Percentiles rank a stretch among this genome's conserved stretches.
These are phyloP conservation scores for Trypethelium eluteriae DNA, from an alignment of 495 filamentous ascomycete genomes.

Conservation along the genomic window DNA sequence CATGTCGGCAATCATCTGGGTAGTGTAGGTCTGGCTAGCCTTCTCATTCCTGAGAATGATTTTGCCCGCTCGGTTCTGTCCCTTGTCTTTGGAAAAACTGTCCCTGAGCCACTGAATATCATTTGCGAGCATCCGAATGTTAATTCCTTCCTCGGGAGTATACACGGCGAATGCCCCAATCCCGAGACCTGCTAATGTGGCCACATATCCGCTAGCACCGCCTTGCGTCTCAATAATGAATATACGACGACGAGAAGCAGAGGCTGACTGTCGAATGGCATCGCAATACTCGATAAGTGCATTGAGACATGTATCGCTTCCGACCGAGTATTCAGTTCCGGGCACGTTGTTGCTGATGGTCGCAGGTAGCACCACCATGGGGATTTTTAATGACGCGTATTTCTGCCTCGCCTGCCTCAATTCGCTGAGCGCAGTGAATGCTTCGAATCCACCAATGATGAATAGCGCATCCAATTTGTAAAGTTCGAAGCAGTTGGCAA, in stretches of 20 bases:
- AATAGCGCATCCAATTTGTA: slow-evolving; percentile 89
- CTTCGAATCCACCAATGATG: slow-evolving; percentile 93
- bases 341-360: slow-evolving; percentile 99
- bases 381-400: slow-evolving; percentile 83
- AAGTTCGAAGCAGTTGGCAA: slow-evolving; percentile 75
- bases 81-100: slow-evolving; percentile 76
- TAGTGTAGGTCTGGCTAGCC: slow-evolving; percentile 81
- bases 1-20: slow-evolving; percentile 88
- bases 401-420: slow-evolving; percentile 69
- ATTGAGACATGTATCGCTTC: slow-evolving; percentile 95
- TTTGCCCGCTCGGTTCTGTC: slow-evolving; percentile 85
- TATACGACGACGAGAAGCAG: slow-evolving; percentile 80
- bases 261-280: slow-evolving; percentile 92
- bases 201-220: slow-evolving; percentile 87
- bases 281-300: slow-evolving; percentile 96
- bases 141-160: slow-evolving; percentile 93
- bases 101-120: slow-evolving; percentile 88
- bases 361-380: slow-evolving; percentile 86
- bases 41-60: slow-evolving; percentile 92
- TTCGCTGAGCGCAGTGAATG: slow-evolving; percentile 84
- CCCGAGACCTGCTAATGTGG: slow-evolving; percentile 77
- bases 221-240: slow-evolving; percentile 99
- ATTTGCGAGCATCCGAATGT: slow-evolving; percentile 80
- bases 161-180: slow-evolving; percentile 95
- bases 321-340: slow-evolving; percentile 93